These are phyloP conservation scores for Cladosporium sp. DNA, from an alignment of 2,329 filamentous ascomycete genomes.

Conservation along the genomic window DNA sequence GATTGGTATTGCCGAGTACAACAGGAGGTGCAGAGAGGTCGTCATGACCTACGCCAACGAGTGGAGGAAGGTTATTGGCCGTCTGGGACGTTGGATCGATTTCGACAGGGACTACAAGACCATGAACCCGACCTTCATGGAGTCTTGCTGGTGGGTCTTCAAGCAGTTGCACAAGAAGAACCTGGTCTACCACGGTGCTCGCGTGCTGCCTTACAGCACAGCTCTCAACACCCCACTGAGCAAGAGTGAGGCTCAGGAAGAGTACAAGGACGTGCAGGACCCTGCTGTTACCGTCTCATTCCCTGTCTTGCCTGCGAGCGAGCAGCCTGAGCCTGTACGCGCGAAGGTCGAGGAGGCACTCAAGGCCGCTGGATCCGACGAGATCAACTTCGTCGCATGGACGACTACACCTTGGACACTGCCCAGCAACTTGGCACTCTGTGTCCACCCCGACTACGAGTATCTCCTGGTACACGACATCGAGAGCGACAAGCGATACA, in stretches of 20 bases:
- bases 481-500: constrained; percentile 77
- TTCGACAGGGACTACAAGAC: constrained; percentile 99
- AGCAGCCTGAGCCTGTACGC: constrained; percentile 35
- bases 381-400: constrained; percentile 80
- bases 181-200: constrained; percentile 84
- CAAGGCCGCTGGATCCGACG: constrained; percentile 50
- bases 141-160: constrained; percentile 95
- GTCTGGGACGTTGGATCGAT: constrained; percentile 92
- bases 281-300: constrained; percentile 88
- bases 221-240: constrained; percentile 85
- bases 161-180: constrained; percentile 90
- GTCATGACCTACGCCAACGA: constrained; percentile 88
- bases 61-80: constrained; percentile 85
- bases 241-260: constrained; percentile 92
- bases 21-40: constrained; percentile 86
- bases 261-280: constrained; percentile 91
- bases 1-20: constrained; percentile 86
- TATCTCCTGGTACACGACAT: constrained; percentile 87
- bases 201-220: constrained; percentile 94
- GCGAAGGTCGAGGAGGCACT: constrained; percentile 34
- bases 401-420: constrained; percentile 89
- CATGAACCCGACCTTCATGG: constrained; percentile 95
- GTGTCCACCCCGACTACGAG: constrained; percentile 79
- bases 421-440: constrained; percentile 76
- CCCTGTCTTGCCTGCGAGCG: constrained; percentile 60